These are phyloP conservation scores for Termitomyces sp. DNA, from an alignment of 1,284 basidiomycete genomes.

Conservation along the genomic window DNA sequence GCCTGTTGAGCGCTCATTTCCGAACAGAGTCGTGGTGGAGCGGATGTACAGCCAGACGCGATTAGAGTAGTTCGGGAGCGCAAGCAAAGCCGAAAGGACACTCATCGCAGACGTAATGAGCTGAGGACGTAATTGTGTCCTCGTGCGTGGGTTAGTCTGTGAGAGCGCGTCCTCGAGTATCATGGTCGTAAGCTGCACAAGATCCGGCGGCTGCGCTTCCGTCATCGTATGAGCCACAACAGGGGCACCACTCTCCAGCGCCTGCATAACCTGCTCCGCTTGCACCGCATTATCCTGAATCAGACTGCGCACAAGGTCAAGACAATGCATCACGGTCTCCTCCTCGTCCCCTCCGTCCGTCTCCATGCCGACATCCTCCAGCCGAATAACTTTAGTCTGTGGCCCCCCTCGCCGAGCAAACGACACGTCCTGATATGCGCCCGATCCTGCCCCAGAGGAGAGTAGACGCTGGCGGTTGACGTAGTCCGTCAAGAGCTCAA, in stretches of 20 bases:
- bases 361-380: slow-evolving; percentile 71
- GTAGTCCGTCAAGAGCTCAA: slow-evolving; percentile 75
- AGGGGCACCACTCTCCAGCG: slow-evolving; percentile 54
- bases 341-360: slow-evolving; percentile 54
- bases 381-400: slow-evolving; percentile 42
- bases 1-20: slow-evolving; percentile 49
- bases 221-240: slow-evolving; percentile 49
- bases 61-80: slow-evolving; percentile 68
- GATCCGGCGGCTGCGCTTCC: slow-evolving; percentile 53
- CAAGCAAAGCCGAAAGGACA: slow-evolving; percentile 73
- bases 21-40: slow-evolving; percentile 73
- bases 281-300: slow-evolving; percentile 64
- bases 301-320: slow-evolving; percentile 76
- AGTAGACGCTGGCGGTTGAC: slow-evolving; percentile 50
- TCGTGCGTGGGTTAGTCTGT: slow-evolving; percentile 41
- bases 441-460: slow-evolving; percentile 25
- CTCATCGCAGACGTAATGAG: slow-evolving; percentile 78
- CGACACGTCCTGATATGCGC: slow-evolving; percentile 46
- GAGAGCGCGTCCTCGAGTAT: slow-evolving; percentile 80
- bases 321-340: slow-evolving; percentile 59
- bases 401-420: slow-evolving; percentile 38
- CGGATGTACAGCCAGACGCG: slow-evolving; percentile 84
- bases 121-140: slow-evolving; percentile 43
- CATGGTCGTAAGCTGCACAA: slow-evolving; percentile 77
- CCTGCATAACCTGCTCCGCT: slow-evolving; percentile 61